Evolutionary conservation across 2,329 filamentous ascomycete species (phyloP), one percentile per base, ranked within the genome.

Genomic region (Hymenoscyphus repandus): DNA sequence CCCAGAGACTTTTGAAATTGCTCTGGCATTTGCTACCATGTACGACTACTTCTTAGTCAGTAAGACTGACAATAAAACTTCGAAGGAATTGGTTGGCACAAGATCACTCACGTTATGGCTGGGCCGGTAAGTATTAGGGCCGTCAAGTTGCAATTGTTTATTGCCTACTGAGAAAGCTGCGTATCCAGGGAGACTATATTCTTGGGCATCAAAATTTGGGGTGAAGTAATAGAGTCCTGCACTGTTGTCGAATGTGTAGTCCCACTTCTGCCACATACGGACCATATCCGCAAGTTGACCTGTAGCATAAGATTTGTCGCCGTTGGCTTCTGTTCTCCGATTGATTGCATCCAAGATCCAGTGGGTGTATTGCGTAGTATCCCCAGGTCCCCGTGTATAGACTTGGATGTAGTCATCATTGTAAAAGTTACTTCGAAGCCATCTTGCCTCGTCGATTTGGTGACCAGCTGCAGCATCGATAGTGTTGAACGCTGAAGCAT

Each of bases 201-300:
- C 71, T 34, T 72, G 70, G 15, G 13, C 70, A 50, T 74, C 72
- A 62, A 66, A 70, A 2, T 72, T 66, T 1, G 71, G 71, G 22
- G 68, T 66, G 38, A 69, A 68, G 57, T 70, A 71, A 53, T 73
- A 74, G 5, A 74, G 59, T 1, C 70, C 70, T 13, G 64, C 66
- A 0, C 52, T 51, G 6, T 58, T 55, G 53, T 72, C 64, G 36
- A 64, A 67, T 20, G 64, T 65, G 17, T 55, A 58, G 52, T 73
- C 66, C 71, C 71, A 74, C 18, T 66, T 55, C 47, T 68, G 58
- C 61, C 67, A 74, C 34, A 68, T 61, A 13, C 63, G 62, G 36
- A 70, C 58, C 62, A 74, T 66, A 48, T 72, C 70, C 33, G 68
- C 60, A 5, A 74, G 63, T 49, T 74, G 70, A n/a, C 59, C 56